These are phyloP conservation scores for Fraxinus angustifolia DNA, from an alignment of 305 asterid genomes.

Conservation along the genomic window DNA sequence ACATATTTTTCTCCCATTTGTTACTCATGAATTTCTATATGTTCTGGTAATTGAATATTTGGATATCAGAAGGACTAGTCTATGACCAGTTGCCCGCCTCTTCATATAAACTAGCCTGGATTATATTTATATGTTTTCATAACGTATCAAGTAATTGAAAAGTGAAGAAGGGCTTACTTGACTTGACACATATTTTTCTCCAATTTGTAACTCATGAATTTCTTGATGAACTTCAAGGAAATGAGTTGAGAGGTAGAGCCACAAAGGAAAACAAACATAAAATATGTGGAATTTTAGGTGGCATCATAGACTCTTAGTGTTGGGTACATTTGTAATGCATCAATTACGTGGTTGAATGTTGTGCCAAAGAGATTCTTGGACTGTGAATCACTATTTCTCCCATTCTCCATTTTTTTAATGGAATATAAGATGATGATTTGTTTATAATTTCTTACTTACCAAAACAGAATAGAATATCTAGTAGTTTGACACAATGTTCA, in stretches of 20 bases:
- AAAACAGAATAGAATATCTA: background rate
- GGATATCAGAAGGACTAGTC: background rate
- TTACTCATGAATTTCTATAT: background rate
- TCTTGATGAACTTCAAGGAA: background rate
- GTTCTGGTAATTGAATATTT: conserved; percentile 7
- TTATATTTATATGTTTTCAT: background rate
- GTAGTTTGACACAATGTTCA: background rate
- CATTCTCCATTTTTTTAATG: background rate
- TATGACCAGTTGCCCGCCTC: conserved; percentile 10
- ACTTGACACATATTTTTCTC: background rate
- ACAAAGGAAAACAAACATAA: background rate
- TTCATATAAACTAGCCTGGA: background rate
- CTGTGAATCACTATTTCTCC: background rate
- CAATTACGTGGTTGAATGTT: background rate
- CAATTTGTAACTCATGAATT: background rate
- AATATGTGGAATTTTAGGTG: background rate
- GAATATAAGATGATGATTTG: background rate
- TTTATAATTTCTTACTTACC: background rate
- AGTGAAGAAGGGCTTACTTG: background rate
- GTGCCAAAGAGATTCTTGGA: background rate
- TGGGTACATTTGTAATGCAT: background rate
- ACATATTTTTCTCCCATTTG: background rate
- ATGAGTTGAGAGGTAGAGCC: background rate
- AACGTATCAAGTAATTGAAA: background rate
- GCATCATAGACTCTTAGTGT: background rate